Evolutionary conservation across 441 rosid genomes (phyloP), one percentile per base, ranked within the genome.

Genomic region (Aquilaria agallochum): DNA sequence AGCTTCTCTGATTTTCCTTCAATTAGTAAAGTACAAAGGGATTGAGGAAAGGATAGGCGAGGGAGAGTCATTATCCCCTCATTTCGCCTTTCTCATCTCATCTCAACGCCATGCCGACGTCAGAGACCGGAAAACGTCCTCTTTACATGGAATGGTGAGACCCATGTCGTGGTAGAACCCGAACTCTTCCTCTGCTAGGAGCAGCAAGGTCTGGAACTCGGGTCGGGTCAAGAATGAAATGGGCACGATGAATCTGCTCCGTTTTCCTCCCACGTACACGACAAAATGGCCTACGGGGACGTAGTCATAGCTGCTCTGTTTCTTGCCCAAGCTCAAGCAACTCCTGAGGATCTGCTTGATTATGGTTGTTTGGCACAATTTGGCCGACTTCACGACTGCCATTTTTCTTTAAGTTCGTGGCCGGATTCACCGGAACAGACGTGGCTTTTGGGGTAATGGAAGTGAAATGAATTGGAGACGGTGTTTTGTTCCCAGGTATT

Each of bases 81-180:
- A 20, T 20, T 20, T 20, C 20, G 20, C 20, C 20, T 20, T 20
- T 20, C 32, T 76, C 76, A 20, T 20, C 32, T 76, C 76, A 82
- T 66, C 79, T 65, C 67, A 89, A 85, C 86, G 68, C 83, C 70
- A 20, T 20, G 20, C 20, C 20, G 86, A 77, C 3, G 88, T 83
- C 52, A 86, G 76, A 53, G 92, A 80, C 69, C 65, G 72, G 60
- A 86, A 86, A 62, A 74, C 86, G 32, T 49, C 79, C 74, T 86
- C 89, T 68, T 86, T 78, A 65, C 92, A 86, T 12, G 92, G 92
- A 46, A 86, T 77, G 48, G 89, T 86, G 42, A 86, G 82, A 46
- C 92, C 92, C 89, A 84, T 86, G 54, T 83, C 84, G 40, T 86
- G 92, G 68, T 75, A 80, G 36, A 86, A 86, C 1, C 89, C 92